phyloP scores from a whole-genome alignment of 2,329 filamentous ascomycete genomes.

The Ascomycota sp. region DNA sequence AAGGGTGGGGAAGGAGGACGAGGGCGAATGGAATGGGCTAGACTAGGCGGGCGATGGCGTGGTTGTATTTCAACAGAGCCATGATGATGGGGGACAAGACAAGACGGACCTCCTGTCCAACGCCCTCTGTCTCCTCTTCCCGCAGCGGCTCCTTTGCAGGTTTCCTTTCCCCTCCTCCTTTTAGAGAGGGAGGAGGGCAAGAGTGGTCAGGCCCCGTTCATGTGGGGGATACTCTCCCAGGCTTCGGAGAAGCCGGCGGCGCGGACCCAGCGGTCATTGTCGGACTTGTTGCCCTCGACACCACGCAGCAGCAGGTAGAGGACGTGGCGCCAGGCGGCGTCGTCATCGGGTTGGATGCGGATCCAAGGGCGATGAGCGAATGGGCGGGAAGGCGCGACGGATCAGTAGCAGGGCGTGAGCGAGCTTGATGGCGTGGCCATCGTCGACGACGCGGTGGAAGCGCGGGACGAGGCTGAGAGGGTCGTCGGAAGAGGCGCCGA shows the following conservation, averaged over 20 bases:
- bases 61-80: too few species aligned
- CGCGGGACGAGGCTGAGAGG: conserved; percentile 26
- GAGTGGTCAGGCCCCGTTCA: not conserved
- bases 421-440: conserved; percentile 67
- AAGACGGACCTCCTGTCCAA: too few species aligned
- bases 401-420: conserved; percentile 49
- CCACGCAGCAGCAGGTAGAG: conserved; percentile 42
- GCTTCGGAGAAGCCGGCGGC: conserved; percentile 42
- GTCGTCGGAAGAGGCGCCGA: conserved; percentile 20
- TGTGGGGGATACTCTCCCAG: conserved; percentile 31
- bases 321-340: conserved; percentile 38
- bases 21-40: conserved; percentile 27
- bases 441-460: conserved; percentile 36
- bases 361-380: conserved; percentile 28
- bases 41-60: too few species aligned
- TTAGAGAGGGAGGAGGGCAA: too few species aligned
- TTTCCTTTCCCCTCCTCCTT: too few species aligned
- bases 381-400: conserved; percentile 10
- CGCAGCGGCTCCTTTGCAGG: too few species aligned
- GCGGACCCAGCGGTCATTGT: conserved; percentile 39
- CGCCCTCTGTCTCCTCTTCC: too few species aligned
- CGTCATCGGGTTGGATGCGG: conserved; percentile 22
- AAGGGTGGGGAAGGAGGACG: too few species aligned
- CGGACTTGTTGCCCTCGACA: conserved; percentile 27
- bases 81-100: too few species aligned